Conservation (phyloP, 1,284 basidiomycete species). For the Thecaphora thlaspeos region DNA sequence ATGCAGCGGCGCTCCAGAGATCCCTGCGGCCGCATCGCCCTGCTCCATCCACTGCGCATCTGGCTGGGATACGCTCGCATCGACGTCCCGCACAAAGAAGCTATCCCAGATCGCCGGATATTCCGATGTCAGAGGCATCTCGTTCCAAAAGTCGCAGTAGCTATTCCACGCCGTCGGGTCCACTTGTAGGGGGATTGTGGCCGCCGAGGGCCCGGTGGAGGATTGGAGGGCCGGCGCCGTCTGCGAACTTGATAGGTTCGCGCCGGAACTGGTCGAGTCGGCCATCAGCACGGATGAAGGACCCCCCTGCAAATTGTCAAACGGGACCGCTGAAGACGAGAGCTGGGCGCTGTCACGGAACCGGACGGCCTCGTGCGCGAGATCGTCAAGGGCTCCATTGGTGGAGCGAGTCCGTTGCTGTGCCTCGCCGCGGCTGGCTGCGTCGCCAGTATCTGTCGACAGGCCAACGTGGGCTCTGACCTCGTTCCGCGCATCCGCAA, state of each 20-base stretch:
- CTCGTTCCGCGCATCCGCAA: background rate
- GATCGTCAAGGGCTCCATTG: background rate
- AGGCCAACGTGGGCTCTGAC: background rate
- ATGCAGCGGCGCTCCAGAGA: background rate
- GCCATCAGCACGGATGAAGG: no score
- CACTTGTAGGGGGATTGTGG: no score
- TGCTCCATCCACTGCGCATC: background rate
- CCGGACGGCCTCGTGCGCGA: background rate
- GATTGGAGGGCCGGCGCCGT: no score
- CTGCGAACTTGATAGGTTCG: no score
- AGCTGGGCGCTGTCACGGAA: background rate
- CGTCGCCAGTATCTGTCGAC: constrained; percentile 3
- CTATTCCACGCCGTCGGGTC: constrained; percentile 2
- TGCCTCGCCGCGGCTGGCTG: background rate
- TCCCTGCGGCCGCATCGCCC: no score
- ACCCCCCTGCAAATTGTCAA: constrained; percentile 1
- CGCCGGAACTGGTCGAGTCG: no score
- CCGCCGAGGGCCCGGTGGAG: no score
- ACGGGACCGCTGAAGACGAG: background rate
- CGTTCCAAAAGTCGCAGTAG: constrained; percentile 23
- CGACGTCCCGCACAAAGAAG: constrained; percentile 9
- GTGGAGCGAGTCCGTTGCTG: background rate
- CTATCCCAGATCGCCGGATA: constrained; percentile 25
- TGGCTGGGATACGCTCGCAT: no score
- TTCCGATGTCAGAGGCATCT: constrained; percentile 29